Percentiles rank a stretch among this genome's conserved stretches.
Evolutionary conservation across 2,329 filamentous ascomycete species (phyloP).

Genomic region (Cladosporium sp.): DNA sequence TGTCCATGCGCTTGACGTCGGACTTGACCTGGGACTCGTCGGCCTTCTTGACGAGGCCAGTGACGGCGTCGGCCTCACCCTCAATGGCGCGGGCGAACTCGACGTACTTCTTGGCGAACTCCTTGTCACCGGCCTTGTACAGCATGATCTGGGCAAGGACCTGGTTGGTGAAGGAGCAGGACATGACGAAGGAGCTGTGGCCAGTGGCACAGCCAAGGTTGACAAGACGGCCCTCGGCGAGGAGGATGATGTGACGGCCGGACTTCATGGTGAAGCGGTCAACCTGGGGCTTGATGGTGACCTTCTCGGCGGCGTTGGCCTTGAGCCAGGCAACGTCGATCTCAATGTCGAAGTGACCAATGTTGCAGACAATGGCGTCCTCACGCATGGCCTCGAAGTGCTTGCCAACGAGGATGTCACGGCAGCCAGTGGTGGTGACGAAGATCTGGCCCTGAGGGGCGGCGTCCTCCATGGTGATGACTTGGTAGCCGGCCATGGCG

Average conservation of each 20-base stretch:
- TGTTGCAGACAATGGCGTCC: slow-evolving; percentile 99
- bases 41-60: slow-evolving; percentile 30
- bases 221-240: slow-evolving; percentile 97
- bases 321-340: slow-evolving; percentile 99
- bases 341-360: slow-evolving; percentile 99
- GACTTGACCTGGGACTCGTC: slow-evolving; percentile 56
- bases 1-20: slow-evolving; percentile 71
- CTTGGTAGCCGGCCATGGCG: slow-evolving; percentile 94
- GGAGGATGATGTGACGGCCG: slow-evolving; percentile 96
- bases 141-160: slow-evolving; percentile 98
- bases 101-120: slow-evolving; percentile 88
- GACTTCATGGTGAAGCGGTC: slow-evolving; percentile 94
- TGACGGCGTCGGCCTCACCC: slow-evolving; percentile 31
- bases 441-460: slow-evolving; percentile 90
- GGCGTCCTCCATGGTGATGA: slow-evolving; percentile 97
- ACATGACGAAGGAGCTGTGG: slow-evolving; percentile 99
- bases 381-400: slow-evolving; percentile 97
- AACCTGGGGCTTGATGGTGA: slow-evolving; percentile 99
- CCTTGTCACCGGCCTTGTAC: slow-evolving; percentile 87
- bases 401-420: slow-evolving; percentile 87
- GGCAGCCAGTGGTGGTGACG: slow-evolving; percentile 98
- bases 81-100: slow-evolving; percentile 70
- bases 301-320: slow-evolving; percentile 86
- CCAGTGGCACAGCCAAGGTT: slow-evolving; percentile 99
- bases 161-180: slow-evolving; percentile 99